Percentiles rank a stretch among this genome's conserved stretches.
Evolutionary conservation across 305 asterid genomes (phyloP).

Genomic region (Fraxinus angustifolia): DNA sequence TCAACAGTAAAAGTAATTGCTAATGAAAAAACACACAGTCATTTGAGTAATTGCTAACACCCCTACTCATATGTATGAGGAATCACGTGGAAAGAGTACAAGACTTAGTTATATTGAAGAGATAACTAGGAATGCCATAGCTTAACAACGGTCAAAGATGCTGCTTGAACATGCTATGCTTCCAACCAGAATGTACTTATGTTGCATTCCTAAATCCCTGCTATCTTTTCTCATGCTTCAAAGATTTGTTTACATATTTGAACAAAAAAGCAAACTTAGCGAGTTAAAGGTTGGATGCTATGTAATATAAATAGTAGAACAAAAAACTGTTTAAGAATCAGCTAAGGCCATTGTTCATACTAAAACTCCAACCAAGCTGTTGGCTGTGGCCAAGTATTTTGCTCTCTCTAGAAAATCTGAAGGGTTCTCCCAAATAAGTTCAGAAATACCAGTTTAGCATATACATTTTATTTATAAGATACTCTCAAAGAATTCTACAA

Average conservation of each 20-base stretch:
- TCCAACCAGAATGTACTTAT: not conserved
- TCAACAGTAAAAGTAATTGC: not conserved
- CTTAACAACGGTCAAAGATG: not conserved
- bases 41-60: not conserved
- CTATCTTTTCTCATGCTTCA: not conserved
- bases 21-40: not conserved
- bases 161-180: not conserved
- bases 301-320: not conserved
- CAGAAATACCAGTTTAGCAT: not conserved
- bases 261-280: not conserved
- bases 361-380: constrained; percentile 3
- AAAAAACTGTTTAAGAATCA: not conserved
- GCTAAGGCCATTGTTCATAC: not conserved
- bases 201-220: not conserved
- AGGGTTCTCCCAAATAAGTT: constrained; percentile 4
- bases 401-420: not conserved
- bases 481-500: not conserved
- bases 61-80: not conserved
- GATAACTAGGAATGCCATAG: not conserved
- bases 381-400: not conserved
- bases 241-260: not conserved
- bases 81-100: not conserved
- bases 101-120: not conserved
- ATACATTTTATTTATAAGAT: not conserved
- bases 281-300: not conserved